Evolutionary conservation across 495 filamentous ascomycete genomes (phyloP), one percentile per base, ranked within the genome.

Genomic region (Lophium mytilinum): DNA sequence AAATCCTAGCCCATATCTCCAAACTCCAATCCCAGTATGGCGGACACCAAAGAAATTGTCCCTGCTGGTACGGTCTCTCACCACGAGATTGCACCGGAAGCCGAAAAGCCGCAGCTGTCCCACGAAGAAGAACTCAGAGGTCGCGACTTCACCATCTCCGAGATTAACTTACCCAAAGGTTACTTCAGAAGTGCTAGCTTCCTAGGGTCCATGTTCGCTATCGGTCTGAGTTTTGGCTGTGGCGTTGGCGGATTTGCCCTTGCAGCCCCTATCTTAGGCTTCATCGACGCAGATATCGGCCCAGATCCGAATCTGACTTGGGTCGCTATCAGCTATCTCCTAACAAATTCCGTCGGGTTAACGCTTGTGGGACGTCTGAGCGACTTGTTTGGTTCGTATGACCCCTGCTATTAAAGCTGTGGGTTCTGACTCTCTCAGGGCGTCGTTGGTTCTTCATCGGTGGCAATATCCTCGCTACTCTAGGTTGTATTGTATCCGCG

Each of bases 401-500:
- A 3, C 18, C 37, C 18, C 1, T 35, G 21, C 12, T 35, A 24
- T 45, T n/a, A 9, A 7, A 15, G 33, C 8, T 10, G 5, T n/a
- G 36, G 11, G 24, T 33, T 4, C 56, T 58, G 15, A 58, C 34
- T n/a, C 12, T 39, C 19, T 3, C 17, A 59, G 43, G 58, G 14
- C 67, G 69, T 30, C 59, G 65, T 21, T 66, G 61, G 55, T 60
- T 65, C 41, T 56, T 68, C 48, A 64, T 71, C 30, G 56, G 52
- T 37, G 67, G 65, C 19, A 62, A 68, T 52, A 55, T 60, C 6
- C 50, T 69, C 10, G 56, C 56, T 9, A 57, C 65, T 11, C 30
- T 69, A 35, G 69, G 69, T 8, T 63, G 61, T 41, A 66, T 71
- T 40, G 62, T 70, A 33, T 60, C 61, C 11, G 60, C 60, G n/a